Evolutionary conservation across 768 basidiomycete species (phyloP).

Genomic region (Rickenella mellea): DNA sequence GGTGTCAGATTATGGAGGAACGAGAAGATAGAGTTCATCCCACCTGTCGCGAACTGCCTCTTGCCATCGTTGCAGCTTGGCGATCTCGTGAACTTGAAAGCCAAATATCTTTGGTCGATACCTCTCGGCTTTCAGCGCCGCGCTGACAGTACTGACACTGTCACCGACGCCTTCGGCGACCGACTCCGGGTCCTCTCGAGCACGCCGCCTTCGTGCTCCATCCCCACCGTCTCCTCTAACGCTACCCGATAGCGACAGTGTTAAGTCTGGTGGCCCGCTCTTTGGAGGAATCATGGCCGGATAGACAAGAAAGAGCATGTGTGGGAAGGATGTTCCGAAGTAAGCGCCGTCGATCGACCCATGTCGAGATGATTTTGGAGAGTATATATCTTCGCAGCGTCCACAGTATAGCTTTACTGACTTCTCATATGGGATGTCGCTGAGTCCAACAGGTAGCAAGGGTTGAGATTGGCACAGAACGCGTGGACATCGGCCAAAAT

Average conservation of each 20-base stretch:
- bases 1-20: neutral
- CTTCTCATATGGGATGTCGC: constrained; percentile 96
- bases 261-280: constrained; percentile 36
- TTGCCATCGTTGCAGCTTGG: constrained; percentile 92
- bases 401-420: constrained; percentile 98
- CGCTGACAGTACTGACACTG: constrained; percentile 66
- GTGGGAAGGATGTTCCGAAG: constrained; percentile 97
- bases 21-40: constrained; percentile 15
- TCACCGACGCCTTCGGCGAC: constrained; percentile 51
- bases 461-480: constrained; percentile 92
- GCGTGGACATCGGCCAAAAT: constrained; percentile 97
- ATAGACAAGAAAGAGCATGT: constrained; percentile 95
- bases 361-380: constrained; percentile 93
- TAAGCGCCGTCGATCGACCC: constrained; percentile 98
- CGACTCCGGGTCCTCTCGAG: constrained; percentile 42
- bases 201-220: constrained; percentile 35
- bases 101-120: constrained; percentile 94
- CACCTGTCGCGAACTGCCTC: constrained; percentile 84
- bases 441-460: constrained; percentile 92
- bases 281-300: constrained; percentile 88
- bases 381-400: constrained; percentile 97
- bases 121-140: constrained; percentile 83
- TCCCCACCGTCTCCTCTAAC: constrained; percentile 20
- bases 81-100: constrained; percentile 91
- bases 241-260: constrained; percentile 14